Evolutionary conservation across 176 grass and related monocot species (phyloP).

Genomic region (Alloteropsis semialata): DNA sequence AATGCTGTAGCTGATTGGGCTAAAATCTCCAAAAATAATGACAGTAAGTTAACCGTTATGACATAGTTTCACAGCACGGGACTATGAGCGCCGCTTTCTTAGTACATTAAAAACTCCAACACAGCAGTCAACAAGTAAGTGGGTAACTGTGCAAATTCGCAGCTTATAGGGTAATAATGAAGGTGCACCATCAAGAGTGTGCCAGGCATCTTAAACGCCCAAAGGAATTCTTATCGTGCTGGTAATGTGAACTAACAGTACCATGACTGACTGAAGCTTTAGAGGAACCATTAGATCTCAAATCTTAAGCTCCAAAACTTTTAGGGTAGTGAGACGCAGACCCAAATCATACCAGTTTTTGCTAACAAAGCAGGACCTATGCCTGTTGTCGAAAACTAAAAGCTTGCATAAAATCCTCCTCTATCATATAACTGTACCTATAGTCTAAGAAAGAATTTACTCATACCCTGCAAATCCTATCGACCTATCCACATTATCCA

Average conservation of each 20-base stretch:
- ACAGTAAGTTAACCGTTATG: not conserved
- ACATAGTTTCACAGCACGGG: not conserved
- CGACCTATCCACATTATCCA: not conserved
- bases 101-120: not conserved
- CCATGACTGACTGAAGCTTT: not conserved
- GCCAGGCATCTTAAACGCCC: not conserved
- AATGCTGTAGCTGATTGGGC: not conserved
- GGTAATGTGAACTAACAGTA: not conserved
- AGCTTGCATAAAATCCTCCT: not conserved
- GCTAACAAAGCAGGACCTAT: not conserved
- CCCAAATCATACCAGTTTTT: not conserved
- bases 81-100: not conserved
- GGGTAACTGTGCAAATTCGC: not conserved
- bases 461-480: not conserved
- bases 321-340: not conserved
- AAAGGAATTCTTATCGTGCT: not conserved
- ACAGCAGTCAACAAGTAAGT: not conserved
- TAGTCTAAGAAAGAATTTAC: not conserved
- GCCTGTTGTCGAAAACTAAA: not conserved
- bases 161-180: not conserved
- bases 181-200: not conserved
- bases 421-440: not conserved
- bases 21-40: not conserved
- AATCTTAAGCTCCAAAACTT: constrained; percentile 6
- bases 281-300: not conserved